Conservation (phyloP, 2,329 filamentous ascomycete genomes). For the Beauveria asiatica region DNA sequence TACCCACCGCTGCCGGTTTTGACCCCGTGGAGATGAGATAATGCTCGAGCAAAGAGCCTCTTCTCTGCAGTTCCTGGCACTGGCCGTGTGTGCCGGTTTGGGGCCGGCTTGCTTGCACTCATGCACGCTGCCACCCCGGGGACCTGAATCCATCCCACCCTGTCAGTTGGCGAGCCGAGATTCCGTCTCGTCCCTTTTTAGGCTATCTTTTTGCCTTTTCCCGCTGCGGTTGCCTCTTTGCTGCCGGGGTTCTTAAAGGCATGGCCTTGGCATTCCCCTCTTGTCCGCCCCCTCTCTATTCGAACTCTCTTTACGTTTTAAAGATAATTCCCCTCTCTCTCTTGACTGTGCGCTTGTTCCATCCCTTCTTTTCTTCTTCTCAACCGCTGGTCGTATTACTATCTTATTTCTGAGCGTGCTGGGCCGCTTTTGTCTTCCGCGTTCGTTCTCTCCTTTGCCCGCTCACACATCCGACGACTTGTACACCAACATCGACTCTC, state of each 20-base stretch:
- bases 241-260: constrained; percentile 8
- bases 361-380: constrained; percentile 13
- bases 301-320: constrained; percentile 9
- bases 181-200: constrained; percentile 9
- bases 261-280: constrained; percentile 8
- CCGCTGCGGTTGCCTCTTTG: background rate
- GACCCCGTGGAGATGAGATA: background rate
- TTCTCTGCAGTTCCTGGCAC: background rate
- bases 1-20: constrained; percentile 4
- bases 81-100: background rate
- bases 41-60: background rate
- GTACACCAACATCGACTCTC: constrained; percentile 26
- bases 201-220: background rate
- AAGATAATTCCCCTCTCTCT: constrained; percentile 9
- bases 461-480: background rate
- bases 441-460: constrained; percentile 41
- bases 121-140: background rate
- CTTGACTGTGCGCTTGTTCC: constrained; percentile 18
- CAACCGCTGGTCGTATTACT: constrained; percentile 21
- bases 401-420: constrained; percentile 19
- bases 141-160: background rate
- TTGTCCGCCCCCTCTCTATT: constrained; percentile 2
- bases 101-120: background rate
- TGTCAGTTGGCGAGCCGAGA: constrained; percentile 3
- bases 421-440: constrained; percentile 27